These are phyloP conservation scores for Ogataea nonfermentans DNA, from an alignment of 805 yeast genomes.

Conservation along the genomic window DNA sequence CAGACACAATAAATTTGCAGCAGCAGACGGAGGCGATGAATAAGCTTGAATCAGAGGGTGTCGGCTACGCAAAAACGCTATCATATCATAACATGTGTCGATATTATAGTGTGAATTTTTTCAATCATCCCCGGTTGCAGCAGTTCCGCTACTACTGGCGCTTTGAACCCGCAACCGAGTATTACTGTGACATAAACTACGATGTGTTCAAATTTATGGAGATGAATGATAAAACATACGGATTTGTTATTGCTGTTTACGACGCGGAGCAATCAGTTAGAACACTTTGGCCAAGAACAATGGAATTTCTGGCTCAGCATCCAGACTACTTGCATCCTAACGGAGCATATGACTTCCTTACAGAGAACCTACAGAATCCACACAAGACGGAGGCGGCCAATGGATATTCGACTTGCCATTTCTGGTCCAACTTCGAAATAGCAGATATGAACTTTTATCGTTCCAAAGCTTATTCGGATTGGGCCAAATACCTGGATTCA, in stretches of 20 bases:
- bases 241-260: slow-evolving; percentile 66
- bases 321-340: slow-evolving; percentile 57
- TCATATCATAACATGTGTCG: slow-evolving; percentile 88
- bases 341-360: slow-evolving; percentile 53
- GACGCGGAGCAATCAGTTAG: slow-evolving; percentile 65
- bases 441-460: slow-evolving; percentile 81
- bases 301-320: slow-evolving; percentile 52
- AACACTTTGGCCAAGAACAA: slow-evolving; percentile 68
- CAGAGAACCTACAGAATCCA: slow-evolving; percentile 53
- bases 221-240: slow-evolving; percentile 65
- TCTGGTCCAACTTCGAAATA: slow-evolving; percentile 89
- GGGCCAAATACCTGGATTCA: slow-evolving; percentile 61
- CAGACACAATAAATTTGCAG: slow-evolving; percentile 38
- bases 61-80: slow-evolving; percentile 57
- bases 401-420: slow-evolving; percentile 67
- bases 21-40: slow-evolving; percentile 38
- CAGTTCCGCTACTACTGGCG: slow-evolving; percentile 77
- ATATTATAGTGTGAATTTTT: slow-evolving; percentile 65
- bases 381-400: slow-evolving; percentile 37
- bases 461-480: slow-evolving; percentile 59
- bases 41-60: slow-evolving; percentile 33
- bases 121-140: slow-evolving; percentile 57
- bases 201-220: slow-evolving; percentile 77
- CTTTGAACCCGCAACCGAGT: slow-evolving; percentile 70
- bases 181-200: slow-evolving; percentile 67